Conservation (phyloP, 2,329 filamentous ascomycete species). For the Fusarium mangiferae region DNA sequence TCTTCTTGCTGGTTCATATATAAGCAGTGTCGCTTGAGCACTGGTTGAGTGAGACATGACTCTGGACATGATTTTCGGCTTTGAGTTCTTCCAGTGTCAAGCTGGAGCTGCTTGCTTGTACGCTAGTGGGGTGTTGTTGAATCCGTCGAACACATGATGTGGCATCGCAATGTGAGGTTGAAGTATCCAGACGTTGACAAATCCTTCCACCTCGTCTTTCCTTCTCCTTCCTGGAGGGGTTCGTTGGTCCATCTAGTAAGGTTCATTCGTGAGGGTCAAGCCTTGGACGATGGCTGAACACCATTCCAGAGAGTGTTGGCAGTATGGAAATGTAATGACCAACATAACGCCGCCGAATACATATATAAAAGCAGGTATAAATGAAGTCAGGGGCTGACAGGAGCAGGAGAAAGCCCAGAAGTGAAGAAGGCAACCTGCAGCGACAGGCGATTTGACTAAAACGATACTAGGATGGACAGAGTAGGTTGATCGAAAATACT, state of each 20-base stretch:
- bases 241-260: background rate
- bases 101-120: background rate
- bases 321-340: too few relatives aligned
- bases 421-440: slow-evolving; percentile 1
- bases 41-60: background rate
- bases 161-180: background rate
- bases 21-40: background rate
- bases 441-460: slow-evolving; percentile 18
- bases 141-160: background rate
- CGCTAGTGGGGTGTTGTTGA: background rate
- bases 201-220: background rate
- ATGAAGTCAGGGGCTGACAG: slow-evolving; percentile 20
- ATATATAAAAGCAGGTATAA: background rate
- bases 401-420: slow-evolving; percentile 1
- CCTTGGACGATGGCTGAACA: rapidly evolving
- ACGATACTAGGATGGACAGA: slow-evolving; percentile 14
- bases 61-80: background rate
- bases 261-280: background rate
- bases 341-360: rapidly evolving
- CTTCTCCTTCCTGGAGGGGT: background rate
- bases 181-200: background rate
- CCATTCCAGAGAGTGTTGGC: background rate
- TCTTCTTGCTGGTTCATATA: background rate
- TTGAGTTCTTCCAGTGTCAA: too few relatives aligned
- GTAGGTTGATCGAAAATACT: background rate